Conservation (phyloP, 768 basidiomycete species). For the Vararia minispora region DNA sequence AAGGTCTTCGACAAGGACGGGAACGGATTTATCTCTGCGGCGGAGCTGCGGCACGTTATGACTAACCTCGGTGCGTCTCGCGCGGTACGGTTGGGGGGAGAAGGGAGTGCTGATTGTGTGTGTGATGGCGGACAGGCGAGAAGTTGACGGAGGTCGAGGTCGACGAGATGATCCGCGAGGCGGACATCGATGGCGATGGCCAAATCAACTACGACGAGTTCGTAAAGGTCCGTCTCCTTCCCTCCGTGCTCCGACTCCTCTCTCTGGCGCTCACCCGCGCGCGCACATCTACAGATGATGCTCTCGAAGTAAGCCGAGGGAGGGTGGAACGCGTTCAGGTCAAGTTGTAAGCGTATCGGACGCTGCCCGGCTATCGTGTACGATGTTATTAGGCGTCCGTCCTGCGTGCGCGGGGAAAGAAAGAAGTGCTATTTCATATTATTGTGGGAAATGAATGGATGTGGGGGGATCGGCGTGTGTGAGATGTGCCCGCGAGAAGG, state of each 20-base stretch:
- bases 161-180: constrained; percentile 96
- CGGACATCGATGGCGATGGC: constrained; percentile 90
- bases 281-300: constrained; percentile 47
- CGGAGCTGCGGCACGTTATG: constrained; percentile 89
- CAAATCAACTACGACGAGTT: constrained; percentile 88
- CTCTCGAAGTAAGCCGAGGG: constrained; percentile 60
- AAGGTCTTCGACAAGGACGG: constrained; percentile 96
- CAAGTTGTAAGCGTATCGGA: too few relatives aligned
- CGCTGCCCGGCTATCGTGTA: too few relatives aligned
- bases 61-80: constrained; percentile 62
- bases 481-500: too few relatives aligned
- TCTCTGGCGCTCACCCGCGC: constrained; percentile 6
- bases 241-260: constrained; percentile 1
- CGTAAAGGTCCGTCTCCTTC: constrained; percentile 41
- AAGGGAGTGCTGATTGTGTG: background rate
- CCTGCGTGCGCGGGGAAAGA: too few relatives aligned
- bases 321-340: too few relatives aligned
- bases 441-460: too few relatives aligned
- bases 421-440: too few relatives aligned
- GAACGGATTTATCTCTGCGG: constrained; percentile 79
- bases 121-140: constrained; percentile 46
- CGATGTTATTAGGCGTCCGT: too few relatives aligned
- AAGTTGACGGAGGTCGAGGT: constrained; percentile 81
- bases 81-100: background rate
- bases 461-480: too few relatives aligned